A percentile compares a stretch with the other conserved stretches of the same genome.
Conservation (phyloP, 192 early-diverging fungal genomes). For the Spizellomyces punctatus region DNA sequence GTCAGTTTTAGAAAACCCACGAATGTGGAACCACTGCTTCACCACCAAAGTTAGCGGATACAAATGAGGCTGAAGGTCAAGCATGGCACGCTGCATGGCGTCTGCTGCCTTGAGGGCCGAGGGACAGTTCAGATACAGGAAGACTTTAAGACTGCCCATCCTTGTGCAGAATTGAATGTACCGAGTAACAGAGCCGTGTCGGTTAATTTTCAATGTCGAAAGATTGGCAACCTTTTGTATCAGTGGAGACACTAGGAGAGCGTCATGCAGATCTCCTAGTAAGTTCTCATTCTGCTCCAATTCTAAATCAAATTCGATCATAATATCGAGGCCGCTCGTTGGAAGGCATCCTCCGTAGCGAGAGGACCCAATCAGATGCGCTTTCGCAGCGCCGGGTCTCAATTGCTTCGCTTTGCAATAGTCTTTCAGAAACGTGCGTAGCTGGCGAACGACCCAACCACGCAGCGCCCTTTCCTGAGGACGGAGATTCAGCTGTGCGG, state of each 20-base stretch:
- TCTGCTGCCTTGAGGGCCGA: neutral
- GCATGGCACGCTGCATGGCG: neutral
- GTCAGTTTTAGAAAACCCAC: neutral
- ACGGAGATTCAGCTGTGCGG: neutral
- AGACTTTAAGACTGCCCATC: neutral
- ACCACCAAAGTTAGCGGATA: neutral
- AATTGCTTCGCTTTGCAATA: neutral
- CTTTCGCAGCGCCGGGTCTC: neutral
- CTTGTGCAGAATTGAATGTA: neutral
- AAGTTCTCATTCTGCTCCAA: neutral
- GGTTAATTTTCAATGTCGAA: neutral
- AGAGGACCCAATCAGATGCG: neutral
- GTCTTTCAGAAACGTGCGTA: neutral
- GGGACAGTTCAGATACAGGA: neutral
- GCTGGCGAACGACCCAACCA: neutral
- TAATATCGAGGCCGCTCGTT: conserved; percentile 1
- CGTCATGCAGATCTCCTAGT: neutral
- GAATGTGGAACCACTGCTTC: conserved; percentile 6
- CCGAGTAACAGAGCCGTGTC: neutral
- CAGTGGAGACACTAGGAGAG: neutral
- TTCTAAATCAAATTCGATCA: neutral
- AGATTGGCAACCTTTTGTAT: neutral
- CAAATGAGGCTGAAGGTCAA: neutral
- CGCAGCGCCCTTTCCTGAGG: conserved; percentile 5
- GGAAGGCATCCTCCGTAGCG: neutral